Percentiles rank a stretch among this genome's conserved stretches.
Conservation (phyloP, 495 filamentous ascomycete genomes). For the Penicillium pancosmium region DNA sequence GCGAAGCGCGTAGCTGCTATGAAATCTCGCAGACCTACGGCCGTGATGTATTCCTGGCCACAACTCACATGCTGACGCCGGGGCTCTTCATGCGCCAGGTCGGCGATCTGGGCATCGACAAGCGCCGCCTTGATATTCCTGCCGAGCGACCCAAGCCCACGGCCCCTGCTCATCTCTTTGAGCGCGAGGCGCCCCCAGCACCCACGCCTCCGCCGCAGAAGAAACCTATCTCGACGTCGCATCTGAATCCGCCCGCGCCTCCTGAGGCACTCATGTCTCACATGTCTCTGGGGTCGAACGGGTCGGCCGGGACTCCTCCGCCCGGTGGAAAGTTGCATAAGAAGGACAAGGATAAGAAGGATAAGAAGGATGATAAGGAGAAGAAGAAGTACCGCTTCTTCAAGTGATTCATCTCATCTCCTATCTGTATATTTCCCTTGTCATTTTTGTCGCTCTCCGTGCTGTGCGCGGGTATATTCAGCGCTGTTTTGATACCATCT, state of each 20-base stretch:
- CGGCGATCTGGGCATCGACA: slow-evolving; percentile 73
- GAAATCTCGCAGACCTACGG: slow-evolving; percentile 71
- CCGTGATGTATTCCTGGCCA: slow-evolving; percentile 87
- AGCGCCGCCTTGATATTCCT: slow-evolving; percentile 75
- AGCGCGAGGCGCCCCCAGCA: slow-evolving; percentile 63
- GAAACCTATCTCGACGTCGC: slow-evolving; percentile 30
- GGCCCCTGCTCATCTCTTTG: slow-evolving; percentile 85
- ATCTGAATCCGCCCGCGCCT: slow-evolving; percentile 42
- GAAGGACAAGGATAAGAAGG: slow-evolving; percentile 65
- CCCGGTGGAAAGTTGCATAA: slow-evolving; percentile 33
- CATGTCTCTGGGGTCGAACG: slow-evolving; percentile 58
- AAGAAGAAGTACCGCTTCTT: slow-evolving; percentile 83
- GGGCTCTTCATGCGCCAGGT: slow-evolving; percentile 79
- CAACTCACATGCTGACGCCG: slow-evolving; percentile 87
- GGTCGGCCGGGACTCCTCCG: slow-evolving; percentile 32
- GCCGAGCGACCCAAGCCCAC: slow-evolving; percentile 76
- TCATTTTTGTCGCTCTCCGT: slow-evolving; percentile 8
- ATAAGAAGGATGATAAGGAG: slow-evolving; percentile 61
- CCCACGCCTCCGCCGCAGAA: slow-evolving; percentile 41
- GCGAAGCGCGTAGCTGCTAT: slow-evolving; percentile 86
- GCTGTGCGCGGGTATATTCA: slow-evolving; percentile 24
- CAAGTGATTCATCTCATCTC: slow-evolving; percentile 43
- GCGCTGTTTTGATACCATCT: slow-evolving; percentile 46
- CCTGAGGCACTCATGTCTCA: slow-evolving; percentile 59
- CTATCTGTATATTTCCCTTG: neutral